Evolutionary conservation across 1,284 basidiomycete genomes (phyloP), one percentile per base, ranked within the genome.

Genomic region (Moniliophthora roreri): DNA sequence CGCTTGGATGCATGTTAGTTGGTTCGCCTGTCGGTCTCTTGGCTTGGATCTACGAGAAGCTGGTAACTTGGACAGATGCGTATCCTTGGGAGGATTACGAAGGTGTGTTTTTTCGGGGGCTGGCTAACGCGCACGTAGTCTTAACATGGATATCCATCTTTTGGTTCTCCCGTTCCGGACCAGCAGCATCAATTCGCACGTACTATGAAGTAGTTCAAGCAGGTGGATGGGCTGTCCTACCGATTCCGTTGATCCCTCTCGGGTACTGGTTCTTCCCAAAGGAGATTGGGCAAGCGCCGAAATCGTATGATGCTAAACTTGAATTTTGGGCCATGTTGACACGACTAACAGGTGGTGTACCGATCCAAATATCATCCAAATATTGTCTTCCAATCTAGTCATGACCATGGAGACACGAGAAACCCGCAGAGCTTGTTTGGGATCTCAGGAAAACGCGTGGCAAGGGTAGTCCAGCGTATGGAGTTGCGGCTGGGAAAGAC

Each of bases 21-120:
- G 77, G 77, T 57, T 76, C 74, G 16, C 77, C 76, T 4, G 64
- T 69, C 1, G 77, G 75, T 0, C 53, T 79, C 3, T 65, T 77
- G 5, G 72, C 72, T 13, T 50, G 49, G 49, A 50, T 50, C 16
- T 55, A 55, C 34, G 53, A 55, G 42, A 55, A 55, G 21, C 2
- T 78, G 74, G 71, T 69, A n/a, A 21, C 9, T 23, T 79, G 76
- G 76, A 66, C 74, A 0, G 76, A 78, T 38, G 50, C 55, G 1
- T 78, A 78, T 53, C 60, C 60, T 0, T 76, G 76, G 76, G 58
- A 62, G n/a, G 73, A 76, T 66, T 24, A 62, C 53, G 44, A 46
- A 26, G 34, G 56, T 78, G 21, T 59, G 62, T 40, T 63, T n/a
- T 28, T 50, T 6, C 15, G n/a, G 18, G 21, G 16, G 24, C 48